Evolutionary conservation across 805 yeast genomes (phyloP).

Genomic region (Saccharomycopsis sp.): DNA sequence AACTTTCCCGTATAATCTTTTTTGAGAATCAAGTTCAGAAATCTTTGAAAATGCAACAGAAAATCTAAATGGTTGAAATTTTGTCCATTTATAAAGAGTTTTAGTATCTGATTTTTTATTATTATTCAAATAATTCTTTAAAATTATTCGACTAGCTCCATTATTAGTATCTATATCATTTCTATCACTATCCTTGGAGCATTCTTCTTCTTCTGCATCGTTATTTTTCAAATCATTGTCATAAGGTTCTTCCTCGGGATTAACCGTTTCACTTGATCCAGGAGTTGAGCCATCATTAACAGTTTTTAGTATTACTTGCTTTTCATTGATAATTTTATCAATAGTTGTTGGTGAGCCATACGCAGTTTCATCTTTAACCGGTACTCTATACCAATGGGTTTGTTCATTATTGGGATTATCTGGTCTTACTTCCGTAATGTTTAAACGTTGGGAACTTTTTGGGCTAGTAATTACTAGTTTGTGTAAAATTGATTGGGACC

Average conservation of each 20-base stretch:
- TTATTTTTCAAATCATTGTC: neutral
- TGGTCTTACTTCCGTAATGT: slow-evolving; percentile 22
- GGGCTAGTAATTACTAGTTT: slow-evolving; percentile 26
- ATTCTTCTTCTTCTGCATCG: slow-evolving; percentile 1
- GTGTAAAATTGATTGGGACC: slow-evolving; percentile 37
- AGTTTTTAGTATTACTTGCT: slow-evolving; percentile 16
- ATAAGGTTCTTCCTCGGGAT: neutral
- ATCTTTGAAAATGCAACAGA: slow-evolving; percentile 42
- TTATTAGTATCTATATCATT: neutral
- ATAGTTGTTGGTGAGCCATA: slow-evolving; percentile 34
- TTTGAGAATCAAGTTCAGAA: slow-evolving; percentile 33
- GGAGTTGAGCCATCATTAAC: neutral
- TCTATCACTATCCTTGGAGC: slow-evolving; percentile 4
- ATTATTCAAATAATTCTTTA: slow-evolving; percentile 4
- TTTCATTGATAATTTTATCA: slow-evolving; percentile 23
- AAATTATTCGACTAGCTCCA: neutral
- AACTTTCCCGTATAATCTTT: slow-evolving; percentile 39
- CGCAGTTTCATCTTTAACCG: slow-evolving; percentile 37
- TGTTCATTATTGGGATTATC: slow-evolving; percentile 5
- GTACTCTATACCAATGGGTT: slow-evolving; percentile 29
- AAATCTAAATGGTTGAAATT: slow-evolving; percentile 44
- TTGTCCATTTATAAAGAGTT: slow-evolving; percentile 27
- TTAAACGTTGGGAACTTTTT: slow-evolving; percentile 23
- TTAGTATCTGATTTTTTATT: slow-evolving; percentile 2
- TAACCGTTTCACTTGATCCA: too few relatives aligned